Evolutionary conservation across 106 monocot genomes (phyloP), one percentile per base, ranked within the genome.

Genomic region (Hemerocallis citrina): DNA sequence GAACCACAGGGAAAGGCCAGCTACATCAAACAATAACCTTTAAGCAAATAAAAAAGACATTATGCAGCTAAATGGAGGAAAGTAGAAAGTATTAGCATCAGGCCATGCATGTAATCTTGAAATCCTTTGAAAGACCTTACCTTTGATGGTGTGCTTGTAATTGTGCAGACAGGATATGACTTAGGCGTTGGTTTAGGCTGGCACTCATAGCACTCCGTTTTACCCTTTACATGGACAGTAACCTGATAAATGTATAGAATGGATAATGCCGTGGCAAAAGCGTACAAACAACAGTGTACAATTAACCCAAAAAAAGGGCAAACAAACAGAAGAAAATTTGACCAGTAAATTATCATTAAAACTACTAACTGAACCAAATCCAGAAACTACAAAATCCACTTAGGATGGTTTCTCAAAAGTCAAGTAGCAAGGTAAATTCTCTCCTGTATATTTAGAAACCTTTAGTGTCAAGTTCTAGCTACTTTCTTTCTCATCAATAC

Each of bases 121-220:
- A n/a, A n/a, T 54, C 19, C 52, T 25, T 25, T 21, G 12, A 25
- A 37, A 29, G 27, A 66, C 31, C 31, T 20, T 63, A 96, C 96
- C 96, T 98, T 98, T 29, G 88, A 91, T 15, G 96, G 96, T 32
- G 96, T 98, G 69, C 82, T 98, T 11, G 91, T 92, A 42, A 98
- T 98, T 3, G 70, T 70, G 40, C 70, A 70, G 13, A 70, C 70
- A 40, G 70, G 70, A 62, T 70, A 70, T 24, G 84, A 73, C 61
- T 98, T 98, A 17, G 84, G 81, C 67, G 85, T 71, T 30, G 96
- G 96, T 71, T 98, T 98, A 61, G 88, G 85, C 41, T 98, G 87
- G 68, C 96, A 98, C 24, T 98, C 96, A 68, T 98, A 98, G 70
- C 96, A 98, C 64, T 98, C 96, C 40, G 96, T 98, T 82, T 77